Conservation (phyloP, 2,329 filamentous ascomycete genomes). For the Cordyceps farinosa region DNA sequence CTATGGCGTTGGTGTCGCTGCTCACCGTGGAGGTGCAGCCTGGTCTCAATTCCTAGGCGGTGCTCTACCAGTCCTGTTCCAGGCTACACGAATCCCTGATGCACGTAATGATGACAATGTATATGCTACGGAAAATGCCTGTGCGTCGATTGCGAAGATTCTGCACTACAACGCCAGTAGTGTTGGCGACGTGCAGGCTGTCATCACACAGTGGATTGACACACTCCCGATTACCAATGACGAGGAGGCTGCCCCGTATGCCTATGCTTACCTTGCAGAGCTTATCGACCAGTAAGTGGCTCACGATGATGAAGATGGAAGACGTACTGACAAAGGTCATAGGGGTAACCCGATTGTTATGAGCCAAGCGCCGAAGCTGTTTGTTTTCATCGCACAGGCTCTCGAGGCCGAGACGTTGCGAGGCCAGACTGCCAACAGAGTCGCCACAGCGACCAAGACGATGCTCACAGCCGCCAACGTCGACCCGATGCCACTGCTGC, state of each 20-base stretch:
- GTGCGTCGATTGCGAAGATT: conserved; percentile 94
- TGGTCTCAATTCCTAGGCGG: conserved; percentile 87
- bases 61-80: conserved; percentile 77
- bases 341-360: conserved; percentile 85
- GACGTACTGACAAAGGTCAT: conserved; percentile 27
- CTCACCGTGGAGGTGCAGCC: conserved; percentile 80
- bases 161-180: conserved; percentile 81
- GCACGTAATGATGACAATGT: conserved; percentile 88
- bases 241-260: conserved; percentile 94
- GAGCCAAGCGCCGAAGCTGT: conserved; percentile 73
- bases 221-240: conserved; percentile 91
- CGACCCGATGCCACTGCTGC: conserved; percentile 71
- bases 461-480: conserved; percentile 71
- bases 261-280: conserved; percentile 86
- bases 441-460: conserved; percentile 73
- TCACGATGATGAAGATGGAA: not conserved
- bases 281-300: conserved; percentile 89
- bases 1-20: conserved; percentile 93
- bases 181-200: conserved; percentile 70
- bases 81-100: conserved; percentile 75
- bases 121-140: conserved; percentile 96
- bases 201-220: conserved; percentile 82
- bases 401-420: conserved; percentile 88
- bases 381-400: conserved; percentile 80
- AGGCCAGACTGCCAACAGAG: conserved; percentile 73